phyloP scores from a whole-genome alignment of 768 basidiomycete species.

The Russula abietina region DNA sequence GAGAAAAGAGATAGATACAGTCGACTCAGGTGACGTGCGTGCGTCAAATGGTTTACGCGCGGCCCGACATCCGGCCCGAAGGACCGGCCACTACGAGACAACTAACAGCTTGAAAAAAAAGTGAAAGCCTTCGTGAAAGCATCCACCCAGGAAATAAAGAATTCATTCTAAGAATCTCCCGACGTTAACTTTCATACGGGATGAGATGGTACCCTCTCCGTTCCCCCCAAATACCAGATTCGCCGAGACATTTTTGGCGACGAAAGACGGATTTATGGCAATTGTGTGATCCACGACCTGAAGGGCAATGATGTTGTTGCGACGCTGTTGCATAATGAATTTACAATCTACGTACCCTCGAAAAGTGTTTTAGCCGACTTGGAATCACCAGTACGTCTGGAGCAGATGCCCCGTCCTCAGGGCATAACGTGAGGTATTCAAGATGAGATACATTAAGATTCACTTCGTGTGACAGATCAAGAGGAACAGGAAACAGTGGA shows the following conservation, averaged over 20 bases:
- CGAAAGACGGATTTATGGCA: conserved; percentile 81
- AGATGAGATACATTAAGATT: conserved; percentile 88
- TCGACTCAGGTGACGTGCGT: background rate
- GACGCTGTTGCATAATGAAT: conserved; percentile 44
- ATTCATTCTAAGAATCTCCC: conserved; percentile 14
- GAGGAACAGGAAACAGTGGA: conserved; percentile 85
- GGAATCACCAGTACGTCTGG: conserved; percentile 87
- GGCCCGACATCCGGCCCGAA: conserved; percentile 5
- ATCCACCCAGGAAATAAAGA: no score
- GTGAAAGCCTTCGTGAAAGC: no score
- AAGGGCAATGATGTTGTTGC: background rate
- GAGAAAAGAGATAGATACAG: background rate
- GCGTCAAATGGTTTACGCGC: background rate
- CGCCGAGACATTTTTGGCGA: conserved; percentile 56
- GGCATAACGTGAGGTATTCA: conserved; percentile 37
- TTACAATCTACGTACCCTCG: conserved; percentile 51
- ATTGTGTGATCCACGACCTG: conserved; percentile 67
- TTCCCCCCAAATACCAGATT: conserved; percentile 32
- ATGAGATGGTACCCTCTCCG: conserved; percentile 5
- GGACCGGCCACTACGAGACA: background rate
- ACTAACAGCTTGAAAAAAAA: no score
- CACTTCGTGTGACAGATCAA: conserved; percentile 67
- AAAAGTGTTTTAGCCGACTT: conserved; percentile 84
- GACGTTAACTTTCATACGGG: conserved; percentile 20
- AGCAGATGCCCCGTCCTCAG: conserved; percentile 37